Base-by-base conservation (phyloP, 495 filamentous ascomycete species). In the Penicillium cataractarum region DNA sequence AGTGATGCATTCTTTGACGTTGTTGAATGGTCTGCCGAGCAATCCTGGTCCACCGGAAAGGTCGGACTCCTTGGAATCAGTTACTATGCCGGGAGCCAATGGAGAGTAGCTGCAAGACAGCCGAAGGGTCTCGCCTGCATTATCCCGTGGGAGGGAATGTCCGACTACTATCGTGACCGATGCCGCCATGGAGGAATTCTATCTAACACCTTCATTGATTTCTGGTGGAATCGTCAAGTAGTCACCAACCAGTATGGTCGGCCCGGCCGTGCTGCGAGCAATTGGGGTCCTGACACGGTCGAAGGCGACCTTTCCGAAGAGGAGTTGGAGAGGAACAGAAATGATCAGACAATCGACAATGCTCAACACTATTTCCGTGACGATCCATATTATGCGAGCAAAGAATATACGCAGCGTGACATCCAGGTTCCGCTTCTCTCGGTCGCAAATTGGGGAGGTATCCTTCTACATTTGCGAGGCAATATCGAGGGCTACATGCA, bases 361-460 rank as follows among this genome's bases (percentile, higher is more conserved):
- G 31, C 10, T 7, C 31, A 10, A 33, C 31, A 8, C 10, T 17
- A 13, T 1, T 4, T 39, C 35, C 17, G 10, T 39, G 12, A 39
- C 13, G 4, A 89, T 84, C 62, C 74, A 79, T 55, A 71, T 88
- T 61, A 77, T 74, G 17, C n/a, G n/a, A n/a, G n/a, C n/a, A n/a
- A n/a, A n/a, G n/a, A n/a, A n/a, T n/a, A n/a, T n/a, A n/a, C n/a
- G n/a, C n/a, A n/a, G n/a, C n/a, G n/a, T n/a, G 84, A 88, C 60
- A 87, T 89, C 57, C 72, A 86, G 52, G 83, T 88, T 0, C 87
- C 88, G 0, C 56, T 89, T n/a, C 79, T 89, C 1, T 80, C 74
- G 9, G 87, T 89, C 17, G 88, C 82, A 1, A 89, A 89, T 61
- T 89, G 85, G 84, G 87, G 87, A n/a, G 86, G 86, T 3, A 88